Conservation (phyloP, 2,329 filamentous ascomycete genomes). For the Claviceps maximensis region DNA sequence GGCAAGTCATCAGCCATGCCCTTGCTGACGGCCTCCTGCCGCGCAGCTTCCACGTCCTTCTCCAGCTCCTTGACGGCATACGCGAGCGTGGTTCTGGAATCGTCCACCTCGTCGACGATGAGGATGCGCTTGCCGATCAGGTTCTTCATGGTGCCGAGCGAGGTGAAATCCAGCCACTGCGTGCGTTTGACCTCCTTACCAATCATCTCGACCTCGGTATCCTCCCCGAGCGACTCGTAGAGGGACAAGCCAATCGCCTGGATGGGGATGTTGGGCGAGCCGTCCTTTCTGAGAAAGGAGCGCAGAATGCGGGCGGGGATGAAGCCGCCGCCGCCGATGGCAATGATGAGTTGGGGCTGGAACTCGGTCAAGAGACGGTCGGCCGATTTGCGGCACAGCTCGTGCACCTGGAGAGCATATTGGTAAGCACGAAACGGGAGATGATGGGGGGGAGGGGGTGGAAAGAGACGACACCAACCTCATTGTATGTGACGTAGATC, state of each 20-base stretch:
- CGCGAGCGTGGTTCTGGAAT: conserved; percentile 86
- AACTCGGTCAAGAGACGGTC: conserved; percentile 70
- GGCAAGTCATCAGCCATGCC: conserved; percentile 49
- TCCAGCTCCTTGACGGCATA: conserved; percentile 86
- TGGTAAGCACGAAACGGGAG: too few species aligned
- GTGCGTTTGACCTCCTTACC: conserved; percentile 94
- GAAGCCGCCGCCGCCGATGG: conserved; percentile 94
- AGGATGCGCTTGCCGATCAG: conserved; percentile 82
- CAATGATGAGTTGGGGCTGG: conserved; percentile 92
- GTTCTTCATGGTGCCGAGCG: conserved; percentile 71
- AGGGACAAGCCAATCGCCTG: conserved; percentile 97
- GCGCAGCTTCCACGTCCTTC: conserved; percentile 81
- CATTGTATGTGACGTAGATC: conserved; percentile 82
- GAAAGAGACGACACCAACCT: conserved; percentile 44
- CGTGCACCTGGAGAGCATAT: conserved; percentile 60
- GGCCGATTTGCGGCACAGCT: conserved; percentile 83
- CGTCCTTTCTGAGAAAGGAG: conserved; percentile 87
- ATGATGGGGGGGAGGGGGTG: neutral
- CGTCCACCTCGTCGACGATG: conserved; percentile 92
- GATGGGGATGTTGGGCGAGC: conserved; percentile 89
- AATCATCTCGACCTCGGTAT: conserved; percentile 49
- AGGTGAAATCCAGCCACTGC: conserved; percentile 90
- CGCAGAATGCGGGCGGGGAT: conserved; percentile 93
- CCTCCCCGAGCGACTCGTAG: conserved; percentile 68
- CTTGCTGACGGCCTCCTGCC: conserved; percentile 55